These are phyloP conservation scores for Amyloporia xantha DNA, from an alignment of 768 basidiomycete species.

Conservation along the genomic window DNA sequence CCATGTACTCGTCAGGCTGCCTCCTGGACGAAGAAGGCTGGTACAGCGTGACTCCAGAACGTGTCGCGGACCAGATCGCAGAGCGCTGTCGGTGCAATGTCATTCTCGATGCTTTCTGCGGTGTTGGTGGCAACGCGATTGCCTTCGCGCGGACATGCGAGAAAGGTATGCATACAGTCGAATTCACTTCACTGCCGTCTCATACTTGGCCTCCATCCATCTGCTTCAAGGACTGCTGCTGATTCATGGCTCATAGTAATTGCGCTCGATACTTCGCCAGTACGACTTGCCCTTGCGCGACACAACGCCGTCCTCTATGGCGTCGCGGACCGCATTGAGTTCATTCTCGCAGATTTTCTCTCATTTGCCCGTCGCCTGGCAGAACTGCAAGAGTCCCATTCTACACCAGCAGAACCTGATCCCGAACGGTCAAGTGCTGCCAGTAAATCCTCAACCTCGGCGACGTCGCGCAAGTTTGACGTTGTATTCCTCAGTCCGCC, in stretches of 20 bases:
- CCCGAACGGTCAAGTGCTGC: no score
- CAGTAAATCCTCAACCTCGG: neutral
- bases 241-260: conserved; percentile 70
- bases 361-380: conserved; percentile 58
- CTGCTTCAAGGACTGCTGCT: no score
- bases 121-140: conserved; percentile 96
- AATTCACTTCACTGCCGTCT: no score
- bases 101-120: conserved; percentile 92
- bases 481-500: conserved; percentile 92
- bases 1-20: conserved; percentile 73
- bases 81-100: conserved; percentile 83
- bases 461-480: conserved; percentile 70
- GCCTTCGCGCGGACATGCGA: conserved; percentile 96
- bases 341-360: conserved; percentile 81
- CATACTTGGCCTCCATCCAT: no score
- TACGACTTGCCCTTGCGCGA: conserved; percentile 81
- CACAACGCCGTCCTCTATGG: conserved; percentile 95
- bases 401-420: conserved; percentile 27
- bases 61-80: conserved; percentile 88
- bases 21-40: conserved; percentile 94
- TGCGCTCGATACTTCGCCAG: conserved; percentile 81
- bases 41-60: conserved; percentile 95
- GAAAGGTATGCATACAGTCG: conserved; percentile 51
- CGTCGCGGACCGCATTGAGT: conserved; percentile 92
- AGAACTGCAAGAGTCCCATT: conserved; percentile 1